phyloP scores from a whole-genome alignment of 208 protist genomes.

The Novymonas esmeraldas region DNA sequence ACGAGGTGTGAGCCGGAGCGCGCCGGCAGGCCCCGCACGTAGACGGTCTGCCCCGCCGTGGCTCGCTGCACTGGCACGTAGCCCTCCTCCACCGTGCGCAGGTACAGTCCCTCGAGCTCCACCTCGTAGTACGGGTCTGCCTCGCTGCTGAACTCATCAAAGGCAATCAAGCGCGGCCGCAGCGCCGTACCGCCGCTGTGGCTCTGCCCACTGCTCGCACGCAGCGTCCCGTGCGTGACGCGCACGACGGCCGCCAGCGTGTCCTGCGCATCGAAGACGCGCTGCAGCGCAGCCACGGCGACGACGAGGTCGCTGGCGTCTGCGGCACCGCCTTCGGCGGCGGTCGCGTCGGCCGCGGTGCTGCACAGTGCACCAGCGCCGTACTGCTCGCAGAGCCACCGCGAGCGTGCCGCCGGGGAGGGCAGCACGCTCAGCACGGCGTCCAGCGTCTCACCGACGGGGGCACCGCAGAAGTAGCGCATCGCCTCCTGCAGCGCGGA shows the following conservation, averaged over 20 bases:
- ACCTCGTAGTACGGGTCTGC: slow-evolving; percentile 64
- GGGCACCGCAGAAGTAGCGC: slow-evolving; percentile 63
- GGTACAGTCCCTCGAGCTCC: slow-evolving; percentile 37
- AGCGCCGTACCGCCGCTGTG: neutral
- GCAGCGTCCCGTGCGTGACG: slow-evolving; percentile 59
- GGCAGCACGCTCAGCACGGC: slow-evolving; percentile 74
- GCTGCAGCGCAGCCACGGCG: slow-evolving; percentile 64
- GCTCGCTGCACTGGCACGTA: slow-evolving; percentile 54
- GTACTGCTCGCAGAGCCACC: slow-evolving; percentile 53
- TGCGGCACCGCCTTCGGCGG: neutral
- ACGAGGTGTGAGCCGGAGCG: slow-evolving; percentile 62
- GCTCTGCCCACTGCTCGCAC: slow-evolving; percentile 2
- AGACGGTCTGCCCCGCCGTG: slow-evolving; percentile 70
- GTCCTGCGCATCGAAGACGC: slow-evolving; percentile 41
- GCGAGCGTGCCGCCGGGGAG: slow-evolving; percentile 27
- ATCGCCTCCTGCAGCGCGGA: slow-evolving; percentile 71
- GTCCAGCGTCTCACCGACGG: slow-evolving; percentile 55
- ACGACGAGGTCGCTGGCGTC: slow-evolving; percentile 23
- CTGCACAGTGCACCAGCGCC: slow-evolving; percentile 19
- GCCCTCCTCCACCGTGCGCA: slow-evolving; percentile 56
- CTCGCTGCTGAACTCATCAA: slow-evolving; percentile 76
- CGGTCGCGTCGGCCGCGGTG: neutral
- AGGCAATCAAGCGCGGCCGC: slow-evolving; percentile 37
- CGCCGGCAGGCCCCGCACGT: slow-evolving; percentile 52
- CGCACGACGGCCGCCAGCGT: slow-evolving; percentile 66